These are phyloP conservation scores for Drechslera avenae DNA, from an alignment of 2,329 filamentous ascomycete species.

Conservation along the genomic window DNA sequence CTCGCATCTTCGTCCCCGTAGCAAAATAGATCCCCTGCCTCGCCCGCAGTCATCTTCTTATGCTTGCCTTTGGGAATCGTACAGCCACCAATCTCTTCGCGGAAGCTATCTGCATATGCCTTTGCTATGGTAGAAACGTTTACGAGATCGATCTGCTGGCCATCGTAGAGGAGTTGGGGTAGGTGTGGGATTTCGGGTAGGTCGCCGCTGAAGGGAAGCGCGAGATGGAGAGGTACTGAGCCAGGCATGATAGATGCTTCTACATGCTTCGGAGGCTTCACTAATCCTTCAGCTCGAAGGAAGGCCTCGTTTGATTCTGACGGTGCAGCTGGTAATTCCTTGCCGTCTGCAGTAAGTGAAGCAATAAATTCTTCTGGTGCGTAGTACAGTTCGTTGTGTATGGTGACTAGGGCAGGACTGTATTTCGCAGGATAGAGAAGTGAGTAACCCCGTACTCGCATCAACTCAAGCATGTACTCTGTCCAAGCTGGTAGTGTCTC, in stretches of 20 bases:
- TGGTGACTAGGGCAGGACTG: conserved; percentile 65
- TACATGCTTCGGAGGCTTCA: conserved; percentile 12
- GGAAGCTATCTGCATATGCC: conserved; percentile 65
- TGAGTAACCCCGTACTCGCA: conserved; percentile 75
- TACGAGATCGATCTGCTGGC: conserved; percentile 52
- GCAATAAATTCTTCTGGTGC: conserved; percentile 68
- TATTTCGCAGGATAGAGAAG: conserved; percentile 73
- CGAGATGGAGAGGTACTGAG: conserved; percentile 51
- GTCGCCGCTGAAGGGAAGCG: conserved; percentile 55
- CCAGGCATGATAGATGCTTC: conserved; percentile 58
- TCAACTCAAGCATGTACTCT: conserved; percentile 77
- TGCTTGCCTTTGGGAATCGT: conserved; percentile 43
- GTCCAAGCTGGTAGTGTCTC: conserved; percentile 76
- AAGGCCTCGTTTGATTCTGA: conserved; percentile 42
- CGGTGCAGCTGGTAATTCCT: conserved; percentile 7
- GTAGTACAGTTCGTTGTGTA: conserved; percentile 77
- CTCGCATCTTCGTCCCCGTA: conserved; percentile 46
- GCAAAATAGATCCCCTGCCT: conserved; percentile 70
- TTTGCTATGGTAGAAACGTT: conserved; percentile 54
- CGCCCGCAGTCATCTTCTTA: conserved; percentile 43
- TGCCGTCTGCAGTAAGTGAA: not conserved
- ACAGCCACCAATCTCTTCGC: conserved; percentile 71
- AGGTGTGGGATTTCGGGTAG: conserved; percentile 56
- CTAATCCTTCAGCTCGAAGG: conserved; percentile 47
- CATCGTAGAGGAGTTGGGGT: conserved; percentile 69